These are phyloP conservation scores for Solanum pimpinellifolium DNA, from an alignment of 257 asterid species.

Conservation along the genomic window DNA sequence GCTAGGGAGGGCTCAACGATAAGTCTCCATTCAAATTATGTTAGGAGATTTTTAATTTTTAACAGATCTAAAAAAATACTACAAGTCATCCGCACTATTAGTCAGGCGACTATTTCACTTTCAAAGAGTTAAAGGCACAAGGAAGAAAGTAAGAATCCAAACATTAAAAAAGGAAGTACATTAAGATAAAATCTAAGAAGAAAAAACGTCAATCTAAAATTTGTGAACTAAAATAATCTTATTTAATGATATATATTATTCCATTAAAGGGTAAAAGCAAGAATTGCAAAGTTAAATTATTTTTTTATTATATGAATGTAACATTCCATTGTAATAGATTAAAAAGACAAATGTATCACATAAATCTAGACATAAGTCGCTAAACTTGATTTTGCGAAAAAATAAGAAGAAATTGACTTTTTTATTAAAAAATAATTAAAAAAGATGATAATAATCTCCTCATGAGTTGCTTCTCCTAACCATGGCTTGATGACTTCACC, in stretches of 20 bases:
- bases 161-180: not conserved
- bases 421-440: not conserved
- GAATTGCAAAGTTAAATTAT: not conserved
- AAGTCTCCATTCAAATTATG: too few relatives aligned
- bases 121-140: not conserved
- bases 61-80: accelerated
- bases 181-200: not conserved
- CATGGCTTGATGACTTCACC: not conserved
- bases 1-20: accelerated
- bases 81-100: too few relatives aligned
- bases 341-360: not conserved
- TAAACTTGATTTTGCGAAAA: not conserved
- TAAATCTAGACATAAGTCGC: not conserved
- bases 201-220: not conserved
- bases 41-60: too few relatives aligned
- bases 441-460: not conserved
- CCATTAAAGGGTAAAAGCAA: not conserved
- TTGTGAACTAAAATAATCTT: not conserved
- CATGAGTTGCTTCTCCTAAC: not conserved
- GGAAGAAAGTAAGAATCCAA: not conserved
- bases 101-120: not conserved
- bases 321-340: not conserved
- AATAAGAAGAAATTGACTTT: not conserved
- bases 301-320: not conserved
- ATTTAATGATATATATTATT: not conserved